Conservation (phyloP, 2,329 filamentous ascomycete genomes). For the Talaromyces sp. region DNA sequence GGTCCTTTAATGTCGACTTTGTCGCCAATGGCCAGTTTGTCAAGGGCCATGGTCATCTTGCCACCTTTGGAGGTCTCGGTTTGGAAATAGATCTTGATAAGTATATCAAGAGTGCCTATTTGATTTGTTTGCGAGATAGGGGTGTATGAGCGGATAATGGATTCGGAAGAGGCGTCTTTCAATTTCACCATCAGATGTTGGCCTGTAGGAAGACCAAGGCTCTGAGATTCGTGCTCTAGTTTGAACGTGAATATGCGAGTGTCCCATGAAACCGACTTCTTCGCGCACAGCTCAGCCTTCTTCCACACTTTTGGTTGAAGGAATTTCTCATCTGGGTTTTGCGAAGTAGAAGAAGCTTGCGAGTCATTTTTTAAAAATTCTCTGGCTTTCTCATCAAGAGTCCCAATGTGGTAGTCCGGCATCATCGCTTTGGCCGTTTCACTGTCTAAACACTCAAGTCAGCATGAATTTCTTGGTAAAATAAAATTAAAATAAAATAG, state of each 20-base stretch:
- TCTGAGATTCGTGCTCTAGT: constrained; percentile 66
- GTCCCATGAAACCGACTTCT: constrained; percentile 68
- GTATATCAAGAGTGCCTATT: constrained; percentile 64
- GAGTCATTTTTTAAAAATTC: constrained; percentile 49
- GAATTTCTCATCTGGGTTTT: constrained; percentile 55
- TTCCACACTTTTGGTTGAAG: constrained; percentile 68
- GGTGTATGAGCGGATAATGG: constrained; percentile 82
- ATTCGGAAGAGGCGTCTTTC: constrained; percentile 59
- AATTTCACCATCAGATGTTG: constrained; percentile 85
- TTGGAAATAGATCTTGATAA: constrained; percentile 78
- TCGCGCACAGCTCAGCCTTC: constrained; percentile 65
- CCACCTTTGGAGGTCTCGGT: constrained; percentile 58
- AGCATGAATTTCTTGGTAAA: neutral
- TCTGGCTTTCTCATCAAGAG: constrained; percentile 59
- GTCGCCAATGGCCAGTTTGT: constrained; percentile 66
- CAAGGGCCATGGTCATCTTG: constrained; percentile 76
- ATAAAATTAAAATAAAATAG: neutral
- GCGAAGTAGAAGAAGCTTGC: constrained; percentile 31
- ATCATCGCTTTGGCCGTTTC: constrained; percentile 93
- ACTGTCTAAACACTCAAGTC: constrained; percentile 57
- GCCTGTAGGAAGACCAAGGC: constrained; percentile 72
- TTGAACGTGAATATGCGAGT: constrained; percentile 77
- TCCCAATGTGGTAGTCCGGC: constrained; percentile 77
- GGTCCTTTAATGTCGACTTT: constrained; percentile 83
- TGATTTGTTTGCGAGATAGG: constrained; percentile 65